Base-by-base conservation (phyloP, 306 rosid species). In the Rosa rugosa region DNA sequence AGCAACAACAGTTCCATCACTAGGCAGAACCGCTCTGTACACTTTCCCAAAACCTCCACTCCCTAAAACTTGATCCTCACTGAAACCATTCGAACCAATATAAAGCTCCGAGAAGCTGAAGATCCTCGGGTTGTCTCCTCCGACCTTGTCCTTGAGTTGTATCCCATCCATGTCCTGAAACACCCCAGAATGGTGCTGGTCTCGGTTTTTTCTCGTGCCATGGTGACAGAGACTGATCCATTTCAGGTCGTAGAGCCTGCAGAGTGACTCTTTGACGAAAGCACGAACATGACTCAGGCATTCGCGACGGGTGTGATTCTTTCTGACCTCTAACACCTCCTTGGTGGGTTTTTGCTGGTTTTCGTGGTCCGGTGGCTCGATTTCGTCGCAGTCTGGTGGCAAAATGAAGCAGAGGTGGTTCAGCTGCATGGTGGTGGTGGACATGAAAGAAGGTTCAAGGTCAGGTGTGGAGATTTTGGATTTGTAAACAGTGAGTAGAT, bases 21-120 rank as follows among this genome's bases (percentile, higher is more conserved):
- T 95, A 0, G 99, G 99, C 22, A 95, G 82, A 83, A 86, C 84
- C 1, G 97, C 97, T 73, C 81, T 88, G 75, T 88, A 95, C 13
- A 95, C 99, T 79, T 23, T 91, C 14, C 99, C 98, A 80, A 92
- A 94, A 0, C 99, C 97, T 27, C 99, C 99, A 64, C 97, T 94
- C 10, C 99, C 99, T 4, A 94, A 84, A 75, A 95, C 86, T 69
- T 88, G 83, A 12, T 89, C 89, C 41, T 84, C 94, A 59, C 91
- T 83, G 76, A 95, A 95, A 41, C 99, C 99, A 23, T 90, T 88
- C 0, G 97, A 88, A 0, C 99, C 99, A 17, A 95, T 91, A 75
- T 83, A 95, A 76, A 95, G 91, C 84, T 95, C 99, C 0, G 99
- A 84, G 56, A 85, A 95, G 89, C 97, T 86, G 78, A 95, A 95